Percentiles rank a stretch among this genome's conserved stretches.
phyloP scores from a whole-genome alignment of 495 filamentous ascomycete species.

The Neurospora africana region DNA sequence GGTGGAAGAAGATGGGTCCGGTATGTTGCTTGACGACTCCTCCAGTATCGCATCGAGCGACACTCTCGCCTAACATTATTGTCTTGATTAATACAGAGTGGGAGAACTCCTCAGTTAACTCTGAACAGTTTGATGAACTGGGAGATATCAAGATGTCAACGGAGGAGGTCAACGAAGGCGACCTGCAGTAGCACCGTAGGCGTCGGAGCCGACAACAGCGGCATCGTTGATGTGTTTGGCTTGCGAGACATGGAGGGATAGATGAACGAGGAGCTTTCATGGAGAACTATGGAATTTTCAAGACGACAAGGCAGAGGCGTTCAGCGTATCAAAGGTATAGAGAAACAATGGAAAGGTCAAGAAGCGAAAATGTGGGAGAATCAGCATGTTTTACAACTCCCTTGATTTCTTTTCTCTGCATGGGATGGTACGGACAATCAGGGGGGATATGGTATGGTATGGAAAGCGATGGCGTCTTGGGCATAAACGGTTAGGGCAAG shows the following conservation, averaged over 20 bases:
- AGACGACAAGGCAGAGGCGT: not conserved
- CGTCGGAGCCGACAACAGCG: not conserved
- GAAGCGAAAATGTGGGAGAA: not conserved
- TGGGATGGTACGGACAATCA: not conserved
- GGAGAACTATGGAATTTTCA: not conserved
- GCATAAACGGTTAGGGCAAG: not conserved
- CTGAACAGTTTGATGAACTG: slow-evolving; percentile 28
- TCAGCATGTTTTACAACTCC: not conserved
- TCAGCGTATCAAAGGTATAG: not conserved
- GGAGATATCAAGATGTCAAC: slow-evolving; percentile 28
- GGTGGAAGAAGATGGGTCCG: slow-evolving; percentile 44
- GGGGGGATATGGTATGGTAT: not conserved
- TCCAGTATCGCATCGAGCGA: slow-evolving; percentile 28
- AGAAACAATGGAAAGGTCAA: not conserved
- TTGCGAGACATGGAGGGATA: not conserved
- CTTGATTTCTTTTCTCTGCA: not conserved
- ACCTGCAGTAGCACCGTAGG: not conserved
- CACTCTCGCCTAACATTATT: slow-evolving; percentile 26
- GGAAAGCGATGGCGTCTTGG: not conserved
- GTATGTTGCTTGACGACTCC: slow-evolving; percentile 38
- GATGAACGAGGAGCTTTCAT: not conserved
- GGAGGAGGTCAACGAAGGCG: slow-evolving; percentile 19
- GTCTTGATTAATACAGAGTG: slow-evolving; percentile 23
- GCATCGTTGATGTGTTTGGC: not conserved
- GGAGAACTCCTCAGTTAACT: slow-evolving; percentile 33